Base-by-base conservation (phyloP, 2,329 filamentous ascomycete genomes). In the Claviceps quebecensis region DNA sequence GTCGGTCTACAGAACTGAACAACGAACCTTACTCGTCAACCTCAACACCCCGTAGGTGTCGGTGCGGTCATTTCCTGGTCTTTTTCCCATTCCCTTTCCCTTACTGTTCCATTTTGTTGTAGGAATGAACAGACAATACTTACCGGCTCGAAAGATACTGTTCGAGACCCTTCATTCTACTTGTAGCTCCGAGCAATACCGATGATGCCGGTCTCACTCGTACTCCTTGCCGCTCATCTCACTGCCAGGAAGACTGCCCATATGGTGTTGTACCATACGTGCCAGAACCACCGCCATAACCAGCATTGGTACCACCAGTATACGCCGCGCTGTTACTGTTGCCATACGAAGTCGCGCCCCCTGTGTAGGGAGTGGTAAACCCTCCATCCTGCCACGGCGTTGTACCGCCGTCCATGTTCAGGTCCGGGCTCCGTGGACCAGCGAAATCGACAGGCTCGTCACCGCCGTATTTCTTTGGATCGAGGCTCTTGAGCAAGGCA, bases 331-430 rank as follows among this genome's bases (percentile, higher is more conserved):
- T 84, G 43, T 81, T 83, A 52, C 81, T 77, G 14, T 75, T 75
- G 14, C 75, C 75, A 47, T 75, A 90, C 17, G 78, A 72, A 61
- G 78, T 84, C 54, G 76, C 72, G 49, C 70, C 74, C 23, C 70
- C 71, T 57, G 74, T 80, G 59, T 83, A 86, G 0, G 84, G 81
- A 8, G 84, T 87, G 9, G 80, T 83, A 62, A 80, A 86, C 38
- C 84, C 85, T 53, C 81, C 77, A 44, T 77, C 76, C 56, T 77
- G 74, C 70, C 79, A 81, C 26, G 73, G 74, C 19, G 72, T 73
- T 26, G 71, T 72, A 50, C 72, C 73, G 19, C 73, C 78, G 51
- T 79, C 69, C 74, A 83, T 73, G 64, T 74, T 78, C 69, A 71
- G 70, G 55, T 83, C 80, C 11, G 83, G 83, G 61, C 81, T 86